Base-by-base conservation (phyloP, 495 filamentous ascomycete species). In the Penicillium argentinense region DNA sequence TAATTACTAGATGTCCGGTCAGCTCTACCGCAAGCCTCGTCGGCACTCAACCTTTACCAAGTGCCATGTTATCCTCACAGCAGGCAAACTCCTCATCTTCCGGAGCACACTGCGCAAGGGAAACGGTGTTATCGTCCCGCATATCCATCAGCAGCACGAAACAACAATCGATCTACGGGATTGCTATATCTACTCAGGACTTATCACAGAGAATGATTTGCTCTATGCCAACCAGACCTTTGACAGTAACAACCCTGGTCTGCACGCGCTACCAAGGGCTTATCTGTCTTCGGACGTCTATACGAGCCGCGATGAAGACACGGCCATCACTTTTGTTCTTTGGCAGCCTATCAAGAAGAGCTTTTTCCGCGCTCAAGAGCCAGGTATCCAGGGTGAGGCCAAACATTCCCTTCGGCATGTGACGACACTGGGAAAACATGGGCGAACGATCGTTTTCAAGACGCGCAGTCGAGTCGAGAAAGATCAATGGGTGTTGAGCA, bases 401-500 rank as follows among this genome's bases (percentile, higher is more conserved):
- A 72, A 68, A 32, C 53, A 67, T 28, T 66, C 63, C 19, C 38
- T 78, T 40, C 72, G 73, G 28, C 70, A 75, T 46, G 81, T 84
- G 4, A 76, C 79, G 7, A 67, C 63, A 21, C 61, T 88, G 39
- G 85, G 85, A 4, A 73, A 75, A 18, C 75, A 79, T 39, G 86
- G 86, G 17, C 72, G 83, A 45, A 83, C 79, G 26, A 78, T 84
- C 25, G 85, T 89, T 11, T 89, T 89, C 54, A 85, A 83, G 61
- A 76, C 86, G 21, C 74, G 85, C 36, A 86, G 78, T 63, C 73
- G 86, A 17, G 74, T 85, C 11, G 86, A 89, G 62, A 82, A 85
- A 47, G 86, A 89, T 68, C 79, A 81, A 30, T 89, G 86, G 86
- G 86, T 89, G 23, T 64, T 87, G 70, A 83, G 73, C 48, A 84